Percentiles rank a stretch among this genome's conserved stretches.
Evolutionary conservation across 805 yeast genomes (phyloP).

Genomic region (Starmerella sp.): DNA sequence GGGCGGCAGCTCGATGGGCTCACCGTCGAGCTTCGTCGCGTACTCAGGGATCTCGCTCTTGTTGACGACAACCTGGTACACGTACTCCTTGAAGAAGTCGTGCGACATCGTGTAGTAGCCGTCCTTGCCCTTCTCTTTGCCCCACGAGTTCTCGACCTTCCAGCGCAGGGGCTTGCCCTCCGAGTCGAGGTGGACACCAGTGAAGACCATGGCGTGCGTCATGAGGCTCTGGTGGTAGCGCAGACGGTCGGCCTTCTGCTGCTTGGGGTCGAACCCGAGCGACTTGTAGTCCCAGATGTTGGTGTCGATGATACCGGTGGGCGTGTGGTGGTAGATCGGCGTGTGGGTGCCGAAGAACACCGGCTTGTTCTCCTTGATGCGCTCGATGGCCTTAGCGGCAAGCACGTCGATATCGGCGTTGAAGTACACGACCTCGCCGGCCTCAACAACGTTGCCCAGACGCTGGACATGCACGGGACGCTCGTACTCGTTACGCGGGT

Average conservation of each 20-base stretch:
- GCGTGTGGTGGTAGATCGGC: slow-evolving; percentile 59
- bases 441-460: slow-evolving; percentile 61
- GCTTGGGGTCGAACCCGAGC: slow-evolving; percentile 36
- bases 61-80: slow-evolving; percentile 59
- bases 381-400: slow-evolving; percentile 50
- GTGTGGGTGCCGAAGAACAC: slow-evolving; percentile 85
- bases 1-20: slow-evolving; percentile 52
- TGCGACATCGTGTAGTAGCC: slow-evolving; percentile 66
- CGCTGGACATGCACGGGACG: slow-evolving; percentile 58
- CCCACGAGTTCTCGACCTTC: slow-evolving; percentile 73
- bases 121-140: slow-evolving; percentile 52
- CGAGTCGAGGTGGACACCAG: slow-evolving; percentile 65
- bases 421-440: slow-evolving; percentile 59
- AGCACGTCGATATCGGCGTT: slow-evolving; percentile 52
- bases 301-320: slow-evolving; percentile 61
- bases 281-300: slow-evolving; percentile 56
- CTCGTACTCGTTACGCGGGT: slow-evolving; percentile 65
- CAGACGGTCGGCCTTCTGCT: slow-evolving; percentile 57
- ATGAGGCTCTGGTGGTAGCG: slow-evolving; percentile 58
- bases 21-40: slow-evolving; percentile 33
- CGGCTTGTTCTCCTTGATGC: slow-evolving; percentile 62
- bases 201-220: slow-evolving; percentile 86
- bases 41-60: slow-evolving; percentile 38
- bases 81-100: slow-evolving; percentile 62
- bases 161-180: slow-evolving; percentile 52